Conservation (phyloP, 73 alveolate genomes). For the Uronychia setigera region DNA sequence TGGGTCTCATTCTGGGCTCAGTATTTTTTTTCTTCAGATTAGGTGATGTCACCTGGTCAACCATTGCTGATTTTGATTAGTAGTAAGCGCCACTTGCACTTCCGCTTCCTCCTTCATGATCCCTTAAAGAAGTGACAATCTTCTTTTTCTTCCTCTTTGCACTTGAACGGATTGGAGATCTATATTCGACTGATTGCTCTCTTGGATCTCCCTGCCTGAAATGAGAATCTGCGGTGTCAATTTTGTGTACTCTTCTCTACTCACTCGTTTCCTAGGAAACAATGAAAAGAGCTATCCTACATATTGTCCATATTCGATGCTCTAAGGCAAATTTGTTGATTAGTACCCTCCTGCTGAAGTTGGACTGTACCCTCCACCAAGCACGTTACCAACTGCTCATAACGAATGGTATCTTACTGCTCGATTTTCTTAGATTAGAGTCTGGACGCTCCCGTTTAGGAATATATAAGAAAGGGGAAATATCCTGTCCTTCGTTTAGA, state of each 20-base stretch:
- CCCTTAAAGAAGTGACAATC: not conserved
- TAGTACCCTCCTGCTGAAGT: not conserved
- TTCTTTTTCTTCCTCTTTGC: not conserved
- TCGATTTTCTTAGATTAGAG: not conserved
- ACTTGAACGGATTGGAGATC: too few relatives aligned
- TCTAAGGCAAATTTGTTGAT: not conserved
- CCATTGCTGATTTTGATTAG: not conserved
- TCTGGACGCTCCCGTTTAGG: not conserved
- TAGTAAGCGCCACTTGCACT: too few relatives aligned
- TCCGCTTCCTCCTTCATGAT: not conserved
- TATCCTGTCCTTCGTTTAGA: slow-evolving; percentile 22
- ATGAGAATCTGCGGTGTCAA: not conserved
- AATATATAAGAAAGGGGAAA: not conserved
- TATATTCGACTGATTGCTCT: not conserved
- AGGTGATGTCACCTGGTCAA: not conserved
- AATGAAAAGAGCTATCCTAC: not conserved
- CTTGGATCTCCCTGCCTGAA: not conserved
- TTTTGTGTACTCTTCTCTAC: not conserved
- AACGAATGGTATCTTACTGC: not conserved
- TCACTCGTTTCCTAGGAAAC: not conserved
- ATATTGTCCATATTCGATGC: not conserved
- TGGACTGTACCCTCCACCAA: not conserved
- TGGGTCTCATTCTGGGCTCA: not conserved
- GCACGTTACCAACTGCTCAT: too few relatives aligned
- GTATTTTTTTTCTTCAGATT: not conserved